phyloP scores from a whole-genome alignment of 371 early-diverging fungal species.

The Syncephalastrum monosporum region DNA sequence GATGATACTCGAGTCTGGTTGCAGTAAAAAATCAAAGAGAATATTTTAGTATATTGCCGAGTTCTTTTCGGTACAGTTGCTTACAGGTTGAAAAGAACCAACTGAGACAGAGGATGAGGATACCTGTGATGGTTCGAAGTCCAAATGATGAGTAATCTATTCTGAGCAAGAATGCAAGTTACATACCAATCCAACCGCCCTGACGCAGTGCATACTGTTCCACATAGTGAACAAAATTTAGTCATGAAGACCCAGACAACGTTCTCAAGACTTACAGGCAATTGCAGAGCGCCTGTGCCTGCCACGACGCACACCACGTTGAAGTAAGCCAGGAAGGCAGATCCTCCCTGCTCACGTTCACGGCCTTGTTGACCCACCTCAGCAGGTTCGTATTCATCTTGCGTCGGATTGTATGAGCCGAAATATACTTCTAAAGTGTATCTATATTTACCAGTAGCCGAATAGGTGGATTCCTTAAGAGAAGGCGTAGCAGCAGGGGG shows the following conservation, averaged over 20 bases:
- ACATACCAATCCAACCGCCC: constrained; percentile 78
- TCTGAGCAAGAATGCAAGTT: constrained; percentile 1
- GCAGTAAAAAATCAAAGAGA: background rate
- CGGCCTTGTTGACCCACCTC: constrained; percentile 30
- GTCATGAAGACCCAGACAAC: background rate
- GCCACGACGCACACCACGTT: constrained; percentile 74
- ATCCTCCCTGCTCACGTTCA: constrained; percentile 33
- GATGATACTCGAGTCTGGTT: constrained; percentile 20
- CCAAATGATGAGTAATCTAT: no score
- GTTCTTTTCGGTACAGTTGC: constrained; percentile 6
- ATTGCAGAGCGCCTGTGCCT: constrained; percentile 78
- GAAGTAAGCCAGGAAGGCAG: constrained; percentile 45
- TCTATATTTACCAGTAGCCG: no score
- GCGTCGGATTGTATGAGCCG: no score
- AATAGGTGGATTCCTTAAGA: constrained; percentile 6
- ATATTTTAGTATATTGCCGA: background rate
- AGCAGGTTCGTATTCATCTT: constrained; percentile 7
- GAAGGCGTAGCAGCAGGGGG: constrained; percentile 5
- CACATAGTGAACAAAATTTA: background rate
- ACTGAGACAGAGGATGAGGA: constrained; percentile 36
- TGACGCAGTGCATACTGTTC: constrained; percentile 60
- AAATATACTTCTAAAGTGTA: no score
- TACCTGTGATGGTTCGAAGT: constrained; percentile 14
- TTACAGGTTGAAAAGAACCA: constrained; percentile 46
- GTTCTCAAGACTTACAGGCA: constrained; percentile 48